A percentile compares a stretch with the other conserved stretches of the same genome.
phyloP scores from a whole-genome alignment of 805 yeast species.

The Ogataea pignaliae region DNA sequence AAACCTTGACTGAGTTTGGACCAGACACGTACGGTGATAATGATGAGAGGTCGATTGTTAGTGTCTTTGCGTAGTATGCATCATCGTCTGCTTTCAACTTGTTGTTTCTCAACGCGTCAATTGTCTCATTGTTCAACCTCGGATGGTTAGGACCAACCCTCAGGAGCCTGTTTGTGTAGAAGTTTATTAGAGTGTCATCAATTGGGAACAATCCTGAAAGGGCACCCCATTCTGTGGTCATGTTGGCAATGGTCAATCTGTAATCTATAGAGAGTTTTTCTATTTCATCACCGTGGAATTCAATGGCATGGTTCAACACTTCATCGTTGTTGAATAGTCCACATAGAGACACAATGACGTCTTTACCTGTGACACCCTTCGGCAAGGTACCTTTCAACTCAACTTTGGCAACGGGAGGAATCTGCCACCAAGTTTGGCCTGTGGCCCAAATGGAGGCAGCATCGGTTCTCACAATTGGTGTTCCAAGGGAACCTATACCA shows the following conservation, averaged over 20 bases:
- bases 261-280: conserved; percentile 69
- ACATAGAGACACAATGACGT: conserved; percentile 93
- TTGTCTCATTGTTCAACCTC: conserved; percentile 62
- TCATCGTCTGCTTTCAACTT: conserved; percentile 57
- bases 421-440: conserved; percentile 99
- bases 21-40: conserved; percentile 90
- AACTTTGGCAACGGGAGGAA: conserved; percentile 96
- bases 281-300: conserved; percentile 82
- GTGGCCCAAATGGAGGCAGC: conserved; percentile 99
- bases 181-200: conserved; percentile 69
- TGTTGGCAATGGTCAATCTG: conserved; percentile 89
- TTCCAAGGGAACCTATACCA: conserved; percentile 92
- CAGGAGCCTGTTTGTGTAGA: conserved; percentile 63
- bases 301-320: conserved; percentile 90
- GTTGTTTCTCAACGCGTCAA: conserved; percentile 45
- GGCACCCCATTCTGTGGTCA: conserved; percentile 99
- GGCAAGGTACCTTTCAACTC: conserved; percentile 80
- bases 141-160: conserved; percentile 58
- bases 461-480: conserved; percentile 97
- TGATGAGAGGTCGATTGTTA: conserved; percentile 73
- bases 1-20: conserved; percentile 93
- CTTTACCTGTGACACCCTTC: conserved; percentile 90
- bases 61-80: conserved; percentile 84
- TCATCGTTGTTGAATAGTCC: conserved; percentile 91
- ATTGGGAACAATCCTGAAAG: conserved; percentile 97